phyloP scores from a whole-genome alignment of 768 basidiomycete species.

The Hypsizygus marmoreus region DNA sequence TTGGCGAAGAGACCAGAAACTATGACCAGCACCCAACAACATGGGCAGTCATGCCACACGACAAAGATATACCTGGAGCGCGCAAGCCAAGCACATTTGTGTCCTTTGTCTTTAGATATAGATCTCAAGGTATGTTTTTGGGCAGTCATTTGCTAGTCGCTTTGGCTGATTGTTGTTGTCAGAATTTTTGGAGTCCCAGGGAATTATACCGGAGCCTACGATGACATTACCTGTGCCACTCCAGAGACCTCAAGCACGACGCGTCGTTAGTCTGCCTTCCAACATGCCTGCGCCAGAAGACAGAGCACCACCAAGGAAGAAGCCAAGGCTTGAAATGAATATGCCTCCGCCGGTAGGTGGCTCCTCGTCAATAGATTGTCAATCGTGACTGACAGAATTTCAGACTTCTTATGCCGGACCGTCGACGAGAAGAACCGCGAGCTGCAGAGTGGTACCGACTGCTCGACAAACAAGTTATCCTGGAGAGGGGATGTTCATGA shows the following conservation, averaged over 20 bases:
- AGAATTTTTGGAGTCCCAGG: conserved; percentile 56
- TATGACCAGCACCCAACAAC: conserved; percentile 48
- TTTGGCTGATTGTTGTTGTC: background rate
- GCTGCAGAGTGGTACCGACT: conserved; percentile 20
- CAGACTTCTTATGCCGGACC: conserved; percentile 21
- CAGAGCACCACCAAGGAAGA: conserved; percentile 24
- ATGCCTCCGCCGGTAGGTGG: conserved; percentile 11
- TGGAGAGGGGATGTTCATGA: conserved; percentile 16
- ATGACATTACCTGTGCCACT: conserved; percentile 18
- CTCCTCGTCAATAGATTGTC: background rate
- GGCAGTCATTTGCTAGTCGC: background rate
- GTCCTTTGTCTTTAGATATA: conserved; percentile 69
- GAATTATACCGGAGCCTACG: conserved; percentile 42
- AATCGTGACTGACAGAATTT: background rate
- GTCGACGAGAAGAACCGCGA: conserved; percentile 26
- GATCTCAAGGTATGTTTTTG: conserved; percentile 46
- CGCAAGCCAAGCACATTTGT: conserved; percentile 53
- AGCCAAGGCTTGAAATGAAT: conserved; percentile 17
- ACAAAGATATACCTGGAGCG: conserved; percentile 28
- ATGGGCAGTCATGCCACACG: conserved; percentile 55
- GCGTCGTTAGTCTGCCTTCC: conserved; percentile 43
- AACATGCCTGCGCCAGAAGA: conserved; percentile 14
- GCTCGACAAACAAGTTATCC: conserved; percentile 10
- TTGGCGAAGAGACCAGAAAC: conserved; percentile 43
- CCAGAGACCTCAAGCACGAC: conserved; percentile 30